Evolutionary conservation across 306 rosid species (phyloP).

Genomic region (Quercus wislizeni): DNA sequence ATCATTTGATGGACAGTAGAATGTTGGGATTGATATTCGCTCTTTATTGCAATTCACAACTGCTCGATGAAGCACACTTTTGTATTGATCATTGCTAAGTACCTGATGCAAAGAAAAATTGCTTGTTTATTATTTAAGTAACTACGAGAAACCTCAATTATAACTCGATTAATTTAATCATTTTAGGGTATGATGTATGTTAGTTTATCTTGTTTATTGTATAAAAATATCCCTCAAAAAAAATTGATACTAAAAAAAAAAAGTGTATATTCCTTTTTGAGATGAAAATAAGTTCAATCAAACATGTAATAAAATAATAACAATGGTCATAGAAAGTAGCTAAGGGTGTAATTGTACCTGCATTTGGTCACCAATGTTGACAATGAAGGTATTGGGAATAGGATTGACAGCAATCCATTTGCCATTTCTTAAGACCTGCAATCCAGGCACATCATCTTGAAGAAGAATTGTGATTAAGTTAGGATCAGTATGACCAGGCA

Average conservation of each 20-base stretch:
- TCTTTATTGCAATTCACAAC: constrained; percentile 37
- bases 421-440: constrained; percentile 44
- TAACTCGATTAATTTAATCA: no score
- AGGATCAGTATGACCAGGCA: constrained; percentile 50
- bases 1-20: constrained; percentile 45
- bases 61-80: constrained; percentile 52
- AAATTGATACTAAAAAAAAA: no score
- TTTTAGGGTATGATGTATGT: no score
- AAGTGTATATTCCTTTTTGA: no score
- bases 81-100: constrained; percentile 43
- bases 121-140: no score
- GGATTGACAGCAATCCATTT: constrained; percentile 47
- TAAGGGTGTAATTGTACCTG: constrained; percentile 26
- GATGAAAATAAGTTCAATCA: no score
- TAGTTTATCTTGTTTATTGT: no score
- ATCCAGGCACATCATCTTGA: constrained; percentile 53
- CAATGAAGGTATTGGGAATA: constrained; percentile 44
- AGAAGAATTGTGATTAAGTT: constrained; percentile 50
- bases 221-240: no score
- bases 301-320: neutral
- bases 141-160: no score
- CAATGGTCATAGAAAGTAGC: neutral
- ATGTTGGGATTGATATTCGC: constrained; percentile 52
- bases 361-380: constrained; percentile 58
- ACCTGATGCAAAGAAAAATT: constrained; percentile 19